Percentiles rank a stretch among this genome's conserved stretches.
Conservation (phyloP, 2,329 filamentous ascomycete species). For the Pseudonectria foliicola region DNA sequence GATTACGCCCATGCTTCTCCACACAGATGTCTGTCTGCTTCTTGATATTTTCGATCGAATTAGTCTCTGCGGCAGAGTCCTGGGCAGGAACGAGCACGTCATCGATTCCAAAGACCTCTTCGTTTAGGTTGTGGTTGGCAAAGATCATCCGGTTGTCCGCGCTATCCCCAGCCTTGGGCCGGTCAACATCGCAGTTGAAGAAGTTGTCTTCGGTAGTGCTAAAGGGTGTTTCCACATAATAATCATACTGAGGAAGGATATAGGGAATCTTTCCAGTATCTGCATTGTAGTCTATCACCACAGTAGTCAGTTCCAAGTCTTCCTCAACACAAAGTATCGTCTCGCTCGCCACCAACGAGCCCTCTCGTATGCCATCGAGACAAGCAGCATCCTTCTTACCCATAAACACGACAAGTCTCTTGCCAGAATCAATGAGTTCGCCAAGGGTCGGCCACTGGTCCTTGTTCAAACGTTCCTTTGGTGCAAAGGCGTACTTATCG, state of each 20-base stretch:
- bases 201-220: slow-evolving; percentile 53
- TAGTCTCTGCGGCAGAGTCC: slow-evolving; percentile 24
- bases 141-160: slow-evolving; percentile 20
- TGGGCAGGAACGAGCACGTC: slow-evolving; percentile 30
- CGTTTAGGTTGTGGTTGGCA: slow-evolving; percentile 24
- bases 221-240: slow-evolving; percentile 68
- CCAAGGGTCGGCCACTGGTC: slow-evolving; percentile 64
- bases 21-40: slow-evolving; percentile 20
- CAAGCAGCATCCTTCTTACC: no score
- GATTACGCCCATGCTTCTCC: slow-evolving; percentile 12
- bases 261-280: slow-evolving; percentile 48
- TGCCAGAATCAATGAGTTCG: slow-evolving; percentile 53
- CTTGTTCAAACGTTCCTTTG: slow-evolving; percentile 33
- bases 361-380: no score
- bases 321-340: background rate
- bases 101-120: slow-evolving; percentile 18
- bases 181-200: slow-evolving; percentile 58
- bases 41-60: slow-evolving; percentile 25
- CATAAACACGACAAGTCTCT: slow-evolving; percentile 64
- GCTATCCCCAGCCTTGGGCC: slow-evolving; percentile 40
- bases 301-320: slow-evolving; percentile 9
- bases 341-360: background rate
- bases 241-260: slow-evolving; percentile 56
- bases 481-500: slow-evolving; percentile 48
- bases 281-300: slow-evolving; percentile 54